A percentile compares a stretch with the other conserved stretches of the same genome.
phyloP scores from a whole-genome alignment of 2,329 filamentous ascomycete species.

The Talaromyces sp. region DNA sequence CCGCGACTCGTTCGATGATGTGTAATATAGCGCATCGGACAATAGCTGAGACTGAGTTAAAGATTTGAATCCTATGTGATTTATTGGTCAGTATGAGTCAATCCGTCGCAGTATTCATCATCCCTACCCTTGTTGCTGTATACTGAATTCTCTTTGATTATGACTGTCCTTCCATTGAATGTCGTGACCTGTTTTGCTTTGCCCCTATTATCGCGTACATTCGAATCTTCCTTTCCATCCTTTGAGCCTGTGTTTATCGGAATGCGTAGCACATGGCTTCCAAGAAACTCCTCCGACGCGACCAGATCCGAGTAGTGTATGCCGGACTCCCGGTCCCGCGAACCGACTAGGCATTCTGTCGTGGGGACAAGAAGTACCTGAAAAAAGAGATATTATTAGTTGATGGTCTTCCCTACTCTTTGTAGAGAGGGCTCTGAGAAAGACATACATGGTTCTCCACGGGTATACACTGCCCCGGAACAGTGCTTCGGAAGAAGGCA shows the following conservation, averaged over 20 bases:
- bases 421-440: slow-evolving; percentile 5
- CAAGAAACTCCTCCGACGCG: slow-evolving; percentile 89
- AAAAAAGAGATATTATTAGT: slow-evolving; percentile 2
- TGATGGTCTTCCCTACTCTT: slow-evolving; percentile 18
- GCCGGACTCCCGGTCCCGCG: slow-evolving; percentile 84
- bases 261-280: slow-evolving; percentile 92
- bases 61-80: slow-evolving; percentile 75
- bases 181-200: slow-evolving; percentile 96
- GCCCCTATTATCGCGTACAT: slow-evolving; percentile 80
- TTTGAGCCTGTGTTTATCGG: slow-evolving; percentile 57
- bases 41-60: slow-evolving; percentile 87
- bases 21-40: slow-evolving; percentile 82
- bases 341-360: slow-evolving; percentile 86
- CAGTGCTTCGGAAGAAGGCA: slow-evolving; percentile 97
- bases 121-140: slow-evolving; percentile 93
- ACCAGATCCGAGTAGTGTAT: slow-evolving; percentile 77
- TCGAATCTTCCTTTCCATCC: slow-evolving; percentile 59
- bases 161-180: slow-evolving; percentile 86
- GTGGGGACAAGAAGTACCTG: slow-evolving; percentile 87
- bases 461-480: slow-evolving; percentile 87
- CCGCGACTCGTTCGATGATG: slow-evolving; percentile 82
- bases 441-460: slow-evolving; percentile 75
- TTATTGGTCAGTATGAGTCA: slow-evolving; percentile 17
- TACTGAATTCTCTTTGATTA: slow-evolving; percentile 88
- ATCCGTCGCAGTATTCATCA: neutral